Evolutionary conservation across 2,329 filamentous ascomycete genomes (phyloP).

Genomic region (Fusarium bulbicola): DNA sequence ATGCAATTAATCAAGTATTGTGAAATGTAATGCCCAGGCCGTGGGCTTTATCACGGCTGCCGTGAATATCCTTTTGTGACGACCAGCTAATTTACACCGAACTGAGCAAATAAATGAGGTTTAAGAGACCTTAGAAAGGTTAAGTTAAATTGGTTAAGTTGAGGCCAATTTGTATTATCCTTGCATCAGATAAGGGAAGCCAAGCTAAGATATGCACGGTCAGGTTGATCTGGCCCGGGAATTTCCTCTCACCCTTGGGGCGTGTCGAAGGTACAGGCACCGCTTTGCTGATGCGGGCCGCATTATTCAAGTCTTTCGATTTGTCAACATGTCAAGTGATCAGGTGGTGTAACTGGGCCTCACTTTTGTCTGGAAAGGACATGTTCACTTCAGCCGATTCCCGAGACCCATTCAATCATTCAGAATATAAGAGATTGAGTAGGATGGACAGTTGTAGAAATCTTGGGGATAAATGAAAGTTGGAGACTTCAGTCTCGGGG

Average conservation of each 20-base stretch:
- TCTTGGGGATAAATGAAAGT: neutral
- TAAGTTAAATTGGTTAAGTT: too few species aligned
- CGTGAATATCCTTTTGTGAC: too few species aligned
- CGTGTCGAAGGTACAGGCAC: neutral
- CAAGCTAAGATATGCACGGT: too few species aligned
- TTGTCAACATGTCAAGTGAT: neutral
- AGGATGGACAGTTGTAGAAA: neutral
- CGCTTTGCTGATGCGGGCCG: neutral
- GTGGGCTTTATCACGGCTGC: neutral
- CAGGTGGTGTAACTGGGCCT: neutral
- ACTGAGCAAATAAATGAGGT: too few species aligned
- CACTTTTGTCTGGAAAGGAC: fast-evolving
- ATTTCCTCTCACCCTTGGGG: too few species aligned
- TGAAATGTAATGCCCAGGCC: fast-evolving
- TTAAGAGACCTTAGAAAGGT: too few species aligned
- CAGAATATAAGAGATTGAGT: too few species aligned
- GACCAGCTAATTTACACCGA: too few species aligned
- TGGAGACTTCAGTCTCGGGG: neutral
- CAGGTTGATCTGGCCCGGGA: too few species aligned
- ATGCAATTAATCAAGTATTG: neutral
- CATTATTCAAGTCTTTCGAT: too few species aligned
- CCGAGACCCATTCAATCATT: fast-evolving
- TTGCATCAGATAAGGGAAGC: too few species aligned
- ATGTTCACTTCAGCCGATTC: neutral
- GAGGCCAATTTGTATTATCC: too few species aligned